Conservation (phyloP, 176 grass and related monocot genomes). For the Olyra latifolia region DNA sequence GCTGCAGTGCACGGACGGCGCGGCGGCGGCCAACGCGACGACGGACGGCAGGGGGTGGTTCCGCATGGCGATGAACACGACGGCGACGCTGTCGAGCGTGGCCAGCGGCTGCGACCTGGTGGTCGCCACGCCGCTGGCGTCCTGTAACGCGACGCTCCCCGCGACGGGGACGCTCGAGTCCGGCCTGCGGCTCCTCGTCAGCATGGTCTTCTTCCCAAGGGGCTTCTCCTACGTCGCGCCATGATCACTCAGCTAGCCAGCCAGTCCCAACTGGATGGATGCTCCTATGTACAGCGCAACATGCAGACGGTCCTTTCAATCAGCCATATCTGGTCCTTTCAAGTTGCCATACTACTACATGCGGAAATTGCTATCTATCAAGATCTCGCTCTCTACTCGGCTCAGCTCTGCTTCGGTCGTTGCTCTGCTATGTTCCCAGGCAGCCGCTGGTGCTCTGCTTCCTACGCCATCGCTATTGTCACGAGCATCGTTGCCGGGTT, state of each 20-base stretch:
- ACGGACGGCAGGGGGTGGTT: constrained; percentile 35
- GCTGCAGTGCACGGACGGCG: constrained; percentile 19
- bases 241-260: background rate
- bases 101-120: constrained; percentile 16
- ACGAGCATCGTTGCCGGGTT: too few relatives aligned
- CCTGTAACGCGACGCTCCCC: constrained; percentile 22
- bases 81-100: background rate
- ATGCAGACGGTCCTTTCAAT: too few relatives aligned
- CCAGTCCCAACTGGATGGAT: background rate
- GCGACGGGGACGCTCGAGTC: constrained; percentile 8
- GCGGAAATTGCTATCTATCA: too few relatives aligned
- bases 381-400: too few relatives aligned
- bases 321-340: background rate
- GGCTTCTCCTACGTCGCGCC: constrained; percentile 31
- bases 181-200: background rate
- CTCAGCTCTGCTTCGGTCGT: too few relatives aligned
- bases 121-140: constrained; percentile 26
- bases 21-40: constrained; percentile 5
- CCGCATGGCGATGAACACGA: constrained; percentile 32
- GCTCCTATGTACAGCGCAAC: background rate
- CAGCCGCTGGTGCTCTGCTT: too few relatives aligned
- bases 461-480: too few relatives aligned
- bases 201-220: constrained; percentile 24
- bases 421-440: too few relatives aligned
- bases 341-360: too few relatives aligned